phyloP scores from a whole-genome alignment of 164 flowering plant genomes.

The Aristolochia californica region DNA sequence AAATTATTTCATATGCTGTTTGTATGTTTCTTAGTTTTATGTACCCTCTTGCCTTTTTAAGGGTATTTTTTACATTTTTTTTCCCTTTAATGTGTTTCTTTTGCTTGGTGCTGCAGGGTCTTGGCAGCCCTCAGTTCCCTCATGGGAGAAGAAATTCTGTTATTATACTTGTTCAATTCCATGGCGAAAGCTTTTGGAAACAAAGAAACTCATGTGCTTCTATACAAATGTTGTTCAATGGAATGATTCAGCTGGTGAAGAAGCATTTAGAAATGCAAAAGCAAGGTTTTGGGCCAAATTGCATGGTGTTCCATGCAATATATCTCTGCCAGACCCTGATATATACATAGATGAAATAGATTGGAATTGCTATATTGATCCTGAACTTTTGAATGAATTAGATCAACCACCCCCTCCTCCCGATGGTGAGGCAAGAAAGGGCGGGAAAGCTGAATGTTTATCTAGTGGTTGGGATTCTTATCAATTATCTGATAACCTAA shows the following conservation, averaged over 20 bases:
- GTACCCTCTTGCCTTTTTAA: too few species aligned
- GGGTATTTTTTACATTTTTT: background rate
- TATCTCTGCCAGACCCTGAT: slow-evolving; percentile 46
- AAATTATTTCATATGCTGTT: too few species aligned
- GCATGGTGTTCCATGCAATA: slow-evolving; percentile 31
- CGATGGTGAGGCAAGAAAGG: slow-evolving; percentile 15
- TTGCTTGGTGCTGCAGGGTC: slow-evolving; percentile 14
- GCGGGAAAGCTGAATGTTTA: background rate
- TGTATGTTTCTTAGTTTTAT: too few species aligned
- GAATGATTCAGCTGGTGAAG: slow-evolving; percentile 71
- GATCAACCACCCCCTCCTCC: slow-evolving; percentile 20
- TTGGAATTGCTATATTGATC: slow-evolving; percentile 40
- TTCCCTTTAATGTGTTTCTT: background rate
- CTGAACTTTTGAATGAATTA: slow-evolving; percentile 33
- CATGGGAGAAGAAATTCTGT: slow-evolving; percentile 68
- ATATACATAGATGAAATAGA: slow-evolving; percentile 48
- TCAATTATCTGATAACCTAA: background rate
- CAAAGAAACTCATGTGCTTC: slow-evolving; percentile 26
- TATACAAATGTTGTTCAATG: slow-evolving; percentile 38
- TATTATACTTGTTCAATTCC: slow-evolving; percentile 32
- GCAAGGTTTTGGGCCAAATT: slow-evolving; percentile 43
- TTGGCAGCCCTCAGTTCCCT: slow-evolving; percentile 40
- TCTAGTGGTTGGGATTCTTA: slow-evolving; percentile 8
- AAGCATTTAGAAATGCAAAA: slow-evolving; percentile 56
- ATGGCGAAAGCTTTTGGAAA: slow-evolving; percentile 45